A percentile compares a stretch with the other conserved stretches of the same genome.
Conservation (phyloP, 2,329 filamentous ascomycete species). For the Plectosphaerella plurivora region DNA sequence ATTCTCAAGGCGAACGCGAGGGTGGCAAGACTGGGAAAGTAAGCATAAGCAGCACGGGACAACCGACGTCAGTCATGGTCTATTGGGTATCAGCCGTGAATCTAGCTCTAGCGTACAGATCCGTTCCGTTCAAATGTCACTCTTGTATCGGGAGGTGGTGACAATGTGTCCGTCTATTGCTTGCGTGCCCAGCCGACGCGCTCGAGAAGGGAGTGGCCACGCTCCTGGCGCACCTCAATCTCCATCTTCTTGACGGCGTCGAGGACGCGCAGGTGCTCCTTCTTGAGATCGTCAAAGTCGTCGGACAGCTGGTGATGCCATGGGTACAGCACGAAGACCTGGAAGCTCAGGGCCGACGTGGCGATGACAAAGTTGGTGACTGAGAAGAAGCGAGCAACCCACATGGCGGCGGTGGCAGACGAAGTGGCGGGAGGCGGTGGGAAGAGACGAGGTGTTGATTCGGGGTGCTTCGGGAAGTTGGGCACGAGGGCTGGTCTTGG, state of each 20-base stretch:
- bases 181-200: conserved; percentile 8
- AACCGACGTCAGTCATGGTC: no score
- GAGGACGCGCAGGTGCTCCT: conserved; percentile 47
- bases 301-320: conserved; percentile 65
- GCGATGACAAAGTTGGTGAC: conserved; percentile 64
- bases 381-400: conserved; percentile 44
- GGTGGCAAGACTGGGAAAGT: not conserved
- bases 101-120: no score
- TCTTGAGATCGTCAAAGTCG: conserved; percentile 55
- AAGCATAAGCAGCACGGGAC: no score
- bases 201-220: conserved; percentile 10
- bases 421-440: no score
- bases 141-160: not conserved
- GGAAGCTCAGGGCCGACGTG: conserved; percentile 60
- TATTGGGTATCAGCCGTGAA: no score
- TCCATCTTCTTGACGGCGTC: conserved; percentile 24
- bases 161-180: not conserved
- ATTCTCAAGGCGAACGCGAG: conserved; percentile 23
- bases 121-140: no score
- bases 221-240: conserved; percentile 9
- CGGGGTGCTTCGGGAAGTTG: not conserved
- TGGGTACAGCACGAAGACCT: conserved; percentile 66
- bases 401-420: conserved; percentile 19
- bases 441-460: not conserved
- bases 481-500: not conserved